Evolutionary conservation across 768 basidiomycete genomes (phyloP).

Genomic region (Nevesoporus exiguus): DNA sequence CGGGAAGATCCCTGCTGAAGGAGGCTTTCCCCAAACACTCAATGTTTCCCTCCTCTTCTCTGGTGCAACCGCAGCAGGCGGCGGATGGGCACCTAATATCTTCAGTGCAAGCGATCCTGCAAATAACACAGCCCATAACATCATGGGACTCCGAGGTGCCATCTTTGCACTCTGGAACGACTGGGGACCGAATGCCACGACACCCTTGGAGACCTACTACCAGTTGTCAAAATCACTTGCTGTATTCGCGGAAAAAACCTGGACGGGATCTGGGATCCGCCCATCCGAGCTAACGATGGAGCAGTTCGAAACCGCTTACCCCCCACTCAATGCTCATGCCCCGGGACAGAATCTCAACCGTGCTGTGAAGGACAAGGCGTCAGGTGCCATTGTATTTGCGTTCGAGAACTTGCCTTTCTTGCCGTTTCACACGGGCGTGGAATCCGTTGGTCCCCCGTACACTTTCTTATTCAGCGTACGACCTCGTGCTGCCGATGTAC

Average conservation of each 20-base stretch:
- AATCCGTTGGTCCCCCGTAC: constrained; percentile 44
- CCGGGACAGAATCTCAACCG: constrained; percentile 45
- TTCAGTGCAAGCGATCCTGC: constrained; percentile 27
- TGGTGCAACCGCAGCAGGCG: constrained; percentile 25
- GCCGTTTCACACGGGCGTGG: constrained; percentile 29
- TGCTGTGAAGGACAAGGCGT: constrained; percentile 25
- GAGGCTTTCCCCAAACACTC: constrained; percentile 34
- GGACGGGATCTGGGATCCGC: constrained; percentile 40
- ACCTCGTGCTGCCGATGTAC: constrained; percentile 20
- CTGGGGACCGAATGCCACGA: constrained; percentile 46
- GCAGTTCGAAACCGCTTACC: constrained; percentile 37
- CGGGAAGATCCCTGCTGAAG: constrained; percentile 33
- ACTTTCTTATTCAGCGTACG: constrained; percentile 39
- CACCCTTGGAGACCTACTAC: constrained; percentile 42
- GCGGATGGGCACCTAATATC: constrained; percentile 38
- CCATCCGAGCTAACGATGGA: constrained; percentile 31
- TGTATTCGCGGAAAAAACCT: constrained; percentile 41
- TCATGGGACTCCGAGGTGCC: constrained; percentile 31
- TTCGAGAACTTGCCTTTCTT: constrained; percentile 17
- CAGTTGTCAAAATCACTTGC: constrained; percentile 40
- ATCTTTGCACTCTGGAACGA: constrained; percentile 42
- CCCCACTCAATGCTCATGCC: constrained; percentile 35
- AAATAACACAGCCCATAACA: constrained; percentile 32
- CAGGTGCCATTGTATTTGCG: constrained; percentile 31
- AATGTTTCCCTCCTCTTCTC: constrained; percentile 31